A percentile compares a stretch with the other conserved stretches of the same genome.
Conservation (phyloP, 2,329 filamentous ascomycete species). For the Colletotrichum sp. region DNA sequence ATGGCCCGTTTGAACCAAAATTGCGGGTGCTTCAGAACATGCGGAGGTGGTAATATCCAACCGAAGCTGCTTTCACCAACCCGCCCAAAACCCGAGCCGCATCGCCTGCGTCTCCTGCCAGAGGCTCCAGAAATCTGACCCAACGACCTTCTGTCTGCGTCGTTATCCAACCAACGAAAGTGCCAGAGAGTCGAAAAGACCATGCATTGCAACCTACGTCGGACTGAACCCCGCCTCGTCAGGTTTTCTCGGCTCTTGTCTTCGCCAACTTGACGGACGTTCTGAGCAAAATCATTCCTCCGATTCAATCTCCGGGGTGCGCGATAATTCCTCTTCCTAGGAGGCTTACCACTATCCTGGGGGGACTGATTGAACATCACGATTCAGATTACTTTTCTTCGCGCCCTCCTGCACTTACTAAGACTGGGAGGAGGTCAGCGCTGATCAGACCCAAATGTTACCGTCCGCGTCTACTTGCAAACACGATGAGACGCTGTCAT, state of each 20-base stretch:
- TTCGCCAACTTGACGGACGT: not conserved
- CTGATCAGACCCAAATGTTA: not conserved
- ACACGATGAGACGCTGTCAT: not conserved
- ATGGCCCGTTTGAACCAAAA: not conserved
- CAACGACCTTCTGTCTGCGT: not conserved
- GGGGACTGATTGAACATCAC: not conserved
- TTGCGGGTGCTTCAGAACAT: not conserved
- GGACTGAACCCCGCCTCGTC: not conserved
- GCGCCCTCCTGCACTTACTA: not conserved
- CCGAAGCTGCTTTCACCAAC: not conserved
- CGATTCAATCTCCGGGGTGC: not conserved
- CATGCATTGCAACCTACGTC: not conserved
- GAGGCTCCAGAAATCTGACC: not conserved
- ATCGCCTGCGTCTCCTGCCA: not conserved
- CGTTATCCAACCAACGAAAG: not conserved
- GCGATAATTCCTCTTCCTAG: not conserved
- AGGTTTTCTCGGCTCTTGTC: not conserved
- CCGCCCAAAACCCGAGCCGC: not conserved
- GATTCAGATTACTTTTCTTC: not conserved
- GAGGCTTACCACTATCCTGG: not conserved
- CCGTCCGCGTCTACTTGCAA: not conserved
- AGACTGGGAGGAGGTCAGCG: not conserved
- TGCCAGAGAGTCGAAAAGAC: not conserved
- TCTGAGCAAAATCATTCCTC: not conserved
- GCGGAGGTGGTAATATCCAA: not conserved